phyloP scores from a whole-genome alignment of 1,139 yeast genomes.

The Geotrichum siamense region DNA sequence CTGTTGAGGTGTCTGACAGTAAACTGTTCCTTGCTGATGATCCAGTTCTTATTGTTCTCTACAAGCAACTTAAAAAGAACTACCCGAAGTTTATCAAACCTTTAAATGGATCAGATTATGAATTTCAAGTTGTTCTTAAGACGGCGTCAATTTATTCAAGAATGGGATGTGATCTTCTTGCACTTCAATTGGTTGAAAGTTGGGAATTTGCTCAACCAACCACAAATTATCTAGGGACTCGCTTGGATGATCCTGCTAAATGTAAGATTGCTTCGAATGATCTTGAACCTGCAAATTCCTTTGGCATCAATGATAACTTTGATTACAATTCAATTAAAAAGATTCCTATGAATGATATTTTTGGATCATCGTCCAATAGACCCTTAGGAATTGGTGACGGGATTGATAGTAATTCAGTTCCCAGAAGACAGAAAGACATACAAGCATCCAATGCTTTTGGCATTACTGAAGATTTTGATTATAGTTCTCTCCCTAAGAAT shows the following conservation, averaged over 20 bases:
- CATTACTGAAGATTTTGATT: slow-evolving; percentile 3
- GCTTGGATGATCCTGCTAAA: neutral
- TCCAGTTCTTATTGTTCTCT: slow-evolving; percentile 68
- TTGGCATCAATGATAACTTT: slow-evolving; percentile 15
- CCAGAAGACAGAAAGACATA: slow-evolving; percentile 8
- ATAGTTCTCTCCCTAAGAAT: neutral
- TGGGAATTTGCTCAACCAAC: slow-evolving; percentile 51
- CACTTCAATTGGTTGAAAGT: slow-evolving; percentile 51
- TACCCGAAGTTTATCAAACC: slow-evolving; percentile 38
- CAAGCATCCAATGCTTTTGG: slow-evolving; percentile 3
- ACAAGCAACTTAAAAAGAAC: slow-evolving; percentile 49
- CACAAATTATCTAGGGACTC: neutral
- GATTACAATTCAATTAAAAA: no score
- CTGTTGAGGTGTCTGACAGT: slow-evolving; percentile 27
- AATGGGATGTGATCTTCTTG: slow-evolving; percentile 87
- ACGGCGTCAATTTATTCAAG: slow-evolving; percentile 63
- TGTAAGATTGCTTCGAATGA: no score
- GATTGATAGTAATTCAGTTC: slow-evolving; percentile 1
- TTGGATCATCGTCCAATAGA: slow-evolving; percentile 1
- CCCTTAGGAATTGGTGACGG: slow-evolving; percentile 11
- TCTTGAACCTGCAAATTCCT: neutral
- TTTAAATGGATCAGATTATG: slow-evolving; percentile 30
- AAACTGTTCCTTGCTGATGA: slow-evolving; percentile 63
- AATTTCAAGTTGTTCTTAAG: slow-evolving; percentile 54
- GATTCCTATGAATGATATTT: no score